These are phyloP conservation scores for Phellinidium pouzarii DNA, from an alignment of 1,284 basidiomycete species.

Conservation along the genomic window DNA sequence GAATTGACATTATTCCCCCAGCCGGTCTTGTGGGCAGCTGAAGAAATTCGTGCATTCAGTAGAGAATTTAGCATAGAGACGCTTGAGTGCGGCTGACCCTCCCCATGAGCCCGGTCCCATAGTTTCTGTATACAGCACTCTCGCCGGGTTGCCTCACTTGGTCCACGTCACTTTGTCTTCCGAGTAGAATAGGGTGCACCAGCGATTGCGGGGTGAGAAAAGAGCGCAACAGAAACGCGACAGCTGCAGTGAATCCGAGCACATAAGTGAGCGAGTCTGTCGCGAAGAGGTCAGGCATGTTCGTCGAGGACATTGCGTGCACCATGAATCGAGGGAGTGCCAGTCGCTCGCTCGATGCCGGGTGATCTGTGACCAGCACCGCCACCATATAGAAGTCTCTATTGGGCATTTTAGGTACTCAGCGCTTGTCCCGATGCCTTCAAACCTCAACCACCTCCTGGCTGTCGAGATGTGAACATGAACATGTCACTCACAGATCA, in stretches of 20 bases:
- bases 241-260: conserved; percentile 62
- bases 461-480: too few species aligned
- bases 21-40: conserved; percentile 67
- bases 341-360: neutral
- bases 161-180: conserved; percentile 76
- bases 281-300: conserved; percentile 44
- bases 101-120: conserved; percentile 71
- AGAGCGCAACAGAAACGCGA: conserved; percentile 67
- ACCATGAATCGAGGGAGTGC: too few species aligned
- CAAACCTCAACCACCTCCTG: too few species aligned
- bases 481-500: too few species aligned
- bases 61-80: conserved; percentile 6
- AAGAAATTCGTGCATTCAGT: conserved; percentile 1
- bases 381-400: too few species aligned
- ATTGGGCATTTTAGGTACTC: too few species aligned
- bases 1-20: conserved; percentile 61
- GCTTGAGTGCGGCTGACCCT: conserved; percentile 41
- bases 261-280: conserved; percentile 74
- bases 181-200: conserved; percentile 76
- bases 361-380: conserved; percentile 1
- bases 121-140: conserved; percentile 77
- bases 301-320: neutral
- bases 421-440: too few species aligned
- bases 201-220: conserved; percentile 72
- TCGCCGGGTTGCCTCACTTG: conserved; percentile 67